Percentiles rank a stretch among this genome's conserved stretches.
Evolutionary conservation across 306 rosid genomes (phyloP).

Genomic region (Cicer pinnatifidum): DNA sequence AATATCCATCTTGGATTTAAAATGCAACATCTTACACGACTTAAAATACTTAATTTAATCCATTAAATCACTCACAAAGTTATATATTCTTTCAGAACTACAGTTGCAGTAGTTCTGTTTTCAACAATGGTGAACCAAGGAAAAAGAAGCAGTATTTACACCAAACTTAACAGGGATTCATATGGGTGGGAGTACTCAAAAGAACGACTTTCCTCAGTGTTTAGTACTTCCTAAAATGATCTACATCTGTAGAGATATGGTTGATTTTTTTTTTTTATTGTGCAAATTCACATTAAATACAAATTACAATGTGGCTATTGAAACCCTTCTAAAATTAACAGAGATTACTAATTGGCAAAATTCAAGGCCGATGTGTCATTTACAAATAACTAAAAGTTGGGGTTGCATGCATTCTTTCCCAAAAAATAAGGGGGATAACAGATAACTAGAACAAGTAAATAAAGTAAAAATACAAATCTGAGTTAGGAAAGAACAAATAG

Average conservation of each 20-base stretch:
- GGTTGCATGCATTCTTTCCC: slow-evolving; percentile 1
- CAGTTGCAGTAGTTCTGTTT: background rate
- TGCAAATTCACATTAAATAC: slow-evolving; percentile 13
- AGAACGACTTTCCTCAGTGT: background rate
- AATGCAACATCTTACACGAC: slow-evolving; percentile 23
- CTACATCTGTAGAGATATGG: slow-evolving; percentile 12
- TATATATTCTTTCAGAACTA: background rate
- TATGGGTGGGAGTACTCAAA: slow-evolving; percentile 3
- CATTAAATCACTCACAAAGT: slow-evolving; percentile 3
- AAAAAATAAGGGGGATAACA: background rate
- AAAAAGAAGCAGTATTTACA: slow-evolving; percentile 20
- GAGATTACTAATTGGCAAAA: slow-evolving; percentile 24
- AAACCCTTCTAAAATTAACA: background rate
- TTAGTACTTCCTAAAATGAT: slow-evolving; percentile 15
- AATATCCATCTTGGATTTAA: slow-evolving; percentile 23
- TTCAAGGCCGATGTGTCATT: slow-evolving; percentile 5
- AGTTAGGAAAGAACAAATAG: slow-evolving; percentile 27
- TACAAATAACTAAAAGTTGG: slow-evolving; percentile 5
- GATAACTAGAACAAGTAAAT: slow-evolving; percentile 10
- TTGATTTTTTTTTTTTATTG: background rate
- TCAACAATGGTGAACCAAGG: background rate
- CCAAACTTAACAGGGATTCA: slow-evolving; percentile 6
- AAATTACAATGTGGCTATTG: background rate
- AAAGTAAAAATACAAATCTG: slow-evolving; percentile 12
- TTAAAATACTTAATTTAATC: slow-evolving; percentile 27